Conservation (phyloP, 805 yeast genomes). For the Metschnikowia amazonensis region DNA sequence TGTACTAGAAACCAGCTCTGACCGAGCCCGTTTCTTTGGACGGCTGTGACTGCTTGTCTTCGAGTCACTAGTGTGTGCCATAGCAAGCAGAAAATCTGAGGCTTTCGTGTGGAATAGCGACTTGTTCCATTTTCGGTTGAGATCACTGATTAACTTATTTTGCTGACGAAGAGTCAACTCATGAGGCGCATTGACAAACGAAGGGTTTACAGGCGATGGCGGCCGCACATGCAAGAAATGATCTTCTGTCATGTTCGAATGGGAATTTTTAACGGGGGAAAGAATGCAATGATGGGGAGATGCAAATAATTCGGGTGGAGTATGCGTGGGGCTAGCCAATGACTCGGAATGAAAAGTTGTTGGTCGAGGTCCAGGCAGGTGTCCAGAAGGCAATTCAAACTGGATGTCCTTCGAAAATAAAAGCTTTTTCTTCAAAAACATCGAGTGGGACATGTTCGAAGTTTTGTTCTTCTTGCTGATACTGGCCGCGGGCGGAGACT, state of each 20-base stretch:
- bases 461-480: conserved; percentile 14
- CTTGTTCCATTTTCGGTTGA: conserved; percentile 42
- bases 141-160: conserved; percentile 30
- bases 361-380: conserved; percentile 2
- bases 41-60: neutral
- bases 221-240: conserved; percentile 3
- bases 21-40: conserved; percentile 16
- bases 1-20: conserved; percentile 20
- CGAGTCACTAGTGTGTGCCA: neutral
- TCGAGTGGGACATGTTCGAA: conserved; percentile 24
- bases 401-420: conserved; percentile 38
- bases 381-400: conserved; percentile 27
- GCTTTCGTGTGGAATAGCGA: conserved; percentile 14
- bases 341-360: neutral
- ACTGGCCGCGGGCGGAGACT: conserved; percentile 4
- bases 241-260: conserved; percentile 1
- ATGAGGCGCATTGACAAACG: neutral
- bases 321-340: neutral
- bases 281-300: neutral
- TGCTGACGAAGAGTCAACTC: conserved; percentile 25
- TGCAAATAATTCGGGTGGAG: conserved; percentile 3
- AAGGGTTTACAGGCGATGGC: conserved; percentile 1
- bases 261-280: neutral
- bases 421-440: conserved; percentile 29
- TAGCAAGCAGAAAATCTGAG: neutral